Evolutionary conservation across 305 asterid species (phyloP).

Genomic region (Rubia occidens): DNA sequence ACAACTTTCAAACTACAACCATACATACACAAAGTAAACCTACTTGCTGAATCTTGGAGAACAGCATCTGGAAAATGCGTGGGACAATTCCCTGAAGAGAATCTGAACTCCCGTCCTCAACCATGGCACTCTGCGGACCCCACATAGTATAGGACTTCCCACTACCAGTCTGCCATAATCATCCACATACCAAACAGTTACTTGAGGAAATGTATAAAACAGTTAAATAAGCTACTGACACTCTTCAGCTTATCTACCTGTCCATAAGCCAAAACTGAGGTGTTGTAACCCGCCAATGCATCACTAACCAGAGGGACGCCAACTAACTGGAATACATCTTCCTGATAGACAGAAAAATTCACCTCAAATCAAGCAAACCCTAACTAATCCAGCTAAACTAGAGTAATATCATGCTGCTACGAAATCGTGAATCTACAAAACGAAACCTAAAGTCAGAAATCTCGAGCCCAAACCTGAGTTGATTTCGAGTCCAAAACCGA

Average conservation of each 20-base stretch:
- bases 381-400: too few species aligned
- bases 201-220: conserved; percentile 5
- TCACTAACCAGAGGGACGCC: conserved; percentile 77
- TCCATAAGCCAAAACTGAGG: conserved; percentile 83
- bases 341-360: conserved; percentile 31
- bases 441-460: background rate
- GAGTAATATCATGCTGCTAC: background rate
- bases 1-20: background rate
- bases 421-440: background rate
- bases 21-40: conserved; percentile 4
- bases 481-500: conserved; percentile 59
- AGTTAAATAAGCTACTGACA: background rate
- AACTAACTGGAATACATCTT: conserved; percentile 57
- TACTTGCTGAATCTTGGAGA: conserved; percentile 78
- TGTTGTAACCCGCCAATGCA: conserved; percentile 79
- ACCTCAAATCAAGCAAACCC: background rate
- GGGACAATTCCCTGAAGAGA: conserved; percentile 79
- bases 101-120: conserved; percentile 47
- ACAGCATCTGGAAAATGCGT: conserved; percentile 65
- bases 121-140: conserved; percentile 91
- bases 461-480: conserved; percentile 49
- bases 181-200: conserved; percentile 11
- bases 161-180: conserved; percentile 62
- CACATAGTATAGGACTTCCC: conserved; percentile 92
- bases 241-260: conserved; percentile 39